Conservation (phyloP, 2,329 filamentous ascomycete genomes). For the Cytospora schulzeri region DNA sequence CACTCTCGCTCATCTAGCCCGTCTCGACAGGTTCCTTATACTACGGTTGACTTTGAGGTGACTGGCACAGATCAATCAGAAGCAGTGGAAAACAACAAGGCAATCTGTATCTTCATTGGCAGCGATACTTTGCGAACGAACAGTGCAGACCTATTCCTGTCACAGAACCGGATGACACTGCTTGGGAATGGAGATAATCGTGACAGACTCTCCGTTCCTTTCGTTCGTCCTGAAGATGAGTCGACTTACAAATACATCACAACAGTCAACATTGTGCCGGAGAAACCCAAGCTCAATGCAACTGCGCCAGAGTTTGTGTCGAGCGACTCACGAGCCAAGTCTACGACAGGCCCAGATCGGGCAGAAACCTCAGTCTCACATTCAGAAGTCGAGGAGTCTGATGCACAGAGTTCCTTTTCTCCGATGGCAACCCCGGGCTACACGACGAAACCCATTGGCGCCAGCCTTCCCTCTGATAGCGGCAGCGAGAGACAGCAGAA, state of each 20-base stretch:
- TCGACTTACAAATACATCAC: conserved; percentile 74
- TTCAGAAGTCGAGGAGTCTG: conserved; percentile 34
- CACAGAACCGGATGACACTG: conserved; percentile 84
- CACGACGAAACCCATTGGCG: conserved; percentile 38
- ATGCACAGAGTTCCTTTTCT: conserved; percentile 33
- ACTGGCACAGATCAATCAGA: conserved; percentile 58
- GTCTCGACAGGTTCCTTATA: conserved; percentile 74
- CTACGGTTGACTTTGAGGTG: conserved; percentile 79
- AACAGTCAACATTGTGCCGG: conserved; percentile 59
- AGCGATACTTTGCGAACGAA: conserved; percentile 85
- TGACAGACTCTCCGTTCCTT: conserved; percentile 84
- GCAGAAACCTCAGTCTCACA: conserved; percentile 32
- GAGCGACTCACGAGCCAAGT: conserved; percentile 32
- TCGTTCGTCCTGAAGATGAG: conserved; percentile 90
- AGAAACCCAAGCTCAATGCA: conserved; percentile 61
- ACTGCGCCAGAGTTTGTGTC: conserved; percentile 49
- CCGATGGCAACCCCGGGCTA: conserved; percentile 38
- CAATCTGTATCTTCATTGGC: conserved; percentile 84
- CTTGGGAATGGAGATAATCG: conserved; percentile 73
- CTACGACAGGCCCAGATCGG: conserved; percentile 25
- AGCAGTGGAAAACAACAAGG: conserved; percentile 54
- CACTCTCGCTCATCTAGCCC: conserved; percentile 73
- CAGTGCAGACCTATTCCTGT: conserved; percentile 89
- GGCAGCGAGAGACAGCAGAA: conserved; percentile 48
- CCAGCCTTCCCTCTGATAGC: conserved; percentile 46